Conservation (phyloP, 2,329 filamentous ascomycete species). For the Pseudogymnoascus sp. region DNA sequence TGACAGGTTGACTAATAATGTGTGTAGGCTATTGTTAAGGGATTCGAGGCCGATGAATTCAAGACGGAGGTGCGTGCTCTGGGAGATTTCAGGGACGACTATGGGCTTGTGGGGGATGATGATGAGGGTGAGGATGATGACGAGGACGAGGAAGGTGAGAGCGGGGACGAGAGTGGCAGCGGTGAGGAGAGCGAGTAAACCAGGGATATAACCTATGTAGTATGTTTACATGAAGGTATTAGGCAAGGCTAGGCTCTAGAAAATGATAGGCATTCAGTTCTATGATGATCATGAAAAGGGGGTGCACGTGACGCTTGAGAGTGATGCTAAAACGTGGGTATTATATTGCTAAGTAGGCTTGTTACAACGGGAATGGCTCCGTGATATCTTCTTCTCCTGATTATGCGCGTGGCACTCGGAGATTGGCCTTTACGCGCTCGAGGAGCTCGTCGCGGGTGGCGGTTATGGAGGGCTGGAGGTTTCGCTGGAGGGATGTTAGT, state of each 20-base stretch:
- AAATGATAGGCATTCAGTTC: neutral
- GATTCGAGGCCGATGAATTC: conserved; percentile 70
- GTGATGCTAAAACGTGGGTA: neutral
- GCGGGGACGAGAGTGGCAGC: conserved; percentile 14
- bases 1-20: neutral
- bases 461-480: conserved; percentile 49
- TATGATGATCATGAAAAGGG: neutral
- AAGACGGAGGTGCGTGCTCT: conserved; percentile 66
- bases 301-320: neutral
- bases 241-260: neutral
- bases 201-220: neutral
- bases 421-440: conserved; percentile 61
- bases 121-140: conserved; percentile 40
- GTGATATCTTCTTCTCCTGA: neutral
- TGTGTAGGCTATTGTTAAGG: conserved; percentile 61
- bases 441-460: conserved; percentile 57
- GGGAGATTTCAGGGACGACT: conserved; percentile 79
- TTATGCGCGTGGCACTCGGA: conserved; percentile 37
- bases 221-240: neutral
- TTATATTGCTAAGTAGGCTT: conserved; percentile 1
- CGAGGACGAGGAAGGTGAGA: conserved; percentile 20
- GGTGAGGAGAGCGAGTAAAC: neutral
- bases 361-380: neutral
- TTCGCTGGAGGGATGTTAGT: conserved; percentile 40
- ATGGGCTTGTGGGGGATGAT: conserved; percentile 64